Conservation (phyloP, 208 protist genomes). For the Crithidia acanthocephali region DNA sequence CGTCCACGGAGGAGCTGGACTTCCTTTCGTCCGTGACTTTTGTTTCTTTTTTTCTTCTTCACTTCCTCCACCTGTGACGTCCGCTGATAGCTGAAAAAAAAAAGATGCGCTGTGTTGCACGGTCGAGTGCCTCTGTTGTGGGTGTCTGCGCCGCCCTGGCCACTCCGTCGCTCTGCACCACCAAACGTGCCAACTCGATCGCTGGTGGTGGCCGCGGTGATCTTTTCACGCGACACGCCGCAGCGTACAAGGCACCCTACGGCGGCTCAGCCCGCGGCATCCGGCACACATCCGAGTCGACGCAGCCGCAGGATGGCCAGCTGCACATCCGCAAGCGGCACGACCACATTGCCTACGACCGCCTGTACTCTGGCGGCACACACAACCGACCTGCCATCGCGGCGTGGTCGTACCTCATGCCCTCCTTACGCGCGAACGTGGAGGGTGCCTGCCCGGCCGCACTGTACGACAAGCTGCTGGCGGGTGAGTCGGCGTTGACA, state of each 20-base stretch:
- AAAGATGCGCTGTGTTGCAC: background rate
- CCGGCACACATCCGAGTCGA: constrained; percentile 60
- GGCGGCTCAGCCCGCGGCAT: constrained; percentile 50
- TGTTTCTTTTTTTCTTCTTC: background rate
- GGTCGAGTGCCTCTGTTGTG: background rate
- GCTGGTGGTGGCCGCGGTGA: constrained; percentile 63
- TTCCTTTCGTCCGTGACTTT: background rate
- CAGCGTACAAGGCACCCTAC: constrained; percentile 16
- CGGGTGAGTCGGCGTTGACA: constrained; percentile 25
- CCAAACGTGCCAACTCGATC: constrained; percentile 3
- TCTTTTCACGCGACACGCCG: constrained; percentile 44
- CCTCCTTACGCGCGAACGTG: constrained; percentile 47
- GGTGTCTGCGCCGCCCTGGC: background rate
- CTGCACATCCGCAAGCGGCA: constrained; percentile 66
- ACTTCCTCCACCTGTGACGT: no score
- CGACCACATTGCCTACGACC: constrained; percentile 37
- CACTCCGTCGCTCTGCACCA: background rate
- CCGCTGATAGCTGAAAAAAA: no score
- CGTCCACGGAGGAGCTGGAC: no score
- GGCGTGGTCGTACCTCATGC: constrained; percentile 71
- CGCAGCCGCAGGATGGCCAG: constrained; percentile 62
- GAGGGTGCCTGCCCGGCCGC: constrained; percentile 28
- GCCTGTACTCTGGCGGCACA: constrained; percentile 26
- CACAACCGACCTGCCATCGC: constrained; percentile 37
- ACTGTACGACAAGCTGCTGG: constrained; percentile 41